phyloP scores from a whole-genome alignment of 2,329 filamentous ascomycete genomes.

The Ophiostoma sp. region DNA sequence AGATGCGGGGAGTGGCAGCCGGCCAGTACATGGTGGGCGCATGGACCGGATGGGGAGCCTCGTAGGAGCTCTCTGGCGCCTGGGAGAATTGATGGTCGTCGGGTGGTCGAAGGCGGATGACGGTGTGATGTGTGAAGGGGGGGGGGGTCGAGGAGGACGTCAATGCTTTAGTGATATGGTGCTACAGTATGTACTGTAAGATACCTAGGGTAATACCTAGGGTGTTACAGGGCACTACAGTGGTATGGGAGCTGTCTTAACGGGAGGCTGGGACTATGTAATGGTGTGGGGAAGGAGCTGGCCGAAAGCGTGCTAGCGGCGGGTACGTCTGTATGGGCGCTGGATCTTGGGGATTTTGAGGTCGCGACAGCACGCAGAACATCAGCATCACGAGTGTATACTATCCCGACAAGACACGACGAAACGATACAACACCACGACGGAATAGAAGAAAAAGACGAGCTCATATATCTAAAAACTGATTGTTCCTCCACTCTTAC shows the following conservation, averaged over 20 bases:
- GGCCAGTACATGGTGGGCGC: slow-evolving; percentile 77
- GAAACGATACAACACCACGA: neutral
- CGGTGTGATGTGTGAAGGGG: neutral
- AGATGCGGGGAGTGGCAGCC: slow-evolving; percentile 75
- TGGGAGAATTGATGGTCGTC: slow-evolving; percentile 10
- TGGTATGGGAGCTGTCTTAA: neutral
- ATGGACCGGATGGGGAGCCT: slow-evolving; percentile 31
- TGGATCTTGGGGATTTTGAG: neutral
- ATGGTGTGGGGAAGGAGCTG: slow-evolving; percentile 14
- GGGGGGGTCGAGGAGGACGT: slow-evolving; percentile 11
- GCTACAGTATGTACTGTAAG: neutral
- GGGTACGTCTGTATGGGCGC: neutral
- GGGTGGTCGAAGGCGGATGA: neutral
- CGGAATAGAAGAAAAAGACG: too few species aligned
- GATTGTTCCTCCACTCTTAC: too few species aligned
- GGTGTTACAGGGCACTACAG: slow-evolving; percentile 6
- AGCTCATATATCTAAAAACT: too few species aligned
- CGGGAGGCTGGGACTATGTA: slow-evolving; percentile 1
- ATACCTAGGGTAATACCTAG: neutral
- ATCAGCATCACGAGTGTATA: neutral
- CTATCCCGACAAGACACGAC: neutral
- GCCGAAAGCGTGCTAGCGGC: slow-evolving; percentile 8
- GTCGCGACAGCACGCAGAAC: neutral
- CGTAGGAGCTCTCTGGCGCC: slow-evolving; percentile 34
- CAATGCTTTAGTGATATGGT: neutral